Base-by-base conservation (phyloP, 371 early-diverging fungal genomes). In the Mortierella sp. region DNA sequence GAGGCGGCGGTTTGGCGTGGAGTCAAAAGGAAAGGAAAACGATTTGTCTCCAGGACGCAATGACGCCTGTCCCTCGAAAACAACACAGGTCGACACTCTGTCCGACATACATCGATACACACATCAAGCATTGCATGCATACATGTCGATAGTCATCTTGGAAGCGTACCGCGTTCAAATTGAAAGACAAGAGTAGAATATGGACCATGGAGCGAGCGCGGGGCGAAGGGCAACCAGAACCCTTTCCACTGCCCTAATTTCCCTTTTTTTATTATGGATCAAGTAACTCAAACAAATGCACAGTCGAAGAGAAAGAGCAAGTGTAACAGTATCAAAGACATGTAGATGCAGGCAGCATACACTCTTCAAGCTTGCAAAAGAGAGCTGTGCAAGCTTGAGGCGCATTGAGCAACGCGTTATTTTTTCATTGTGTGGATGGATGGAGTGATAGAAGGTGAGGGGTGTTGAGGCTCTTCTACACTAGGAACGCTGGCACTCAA, bases 171-270 rank as follows among this genome's bases (percentile, higher is more conserved):
- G 34, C 21, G 3, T 6, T 0, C 2, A 61, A 34, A 8, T 40
- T 40, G 43, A 40, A 40, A 6, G 43, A 40, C 43, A 37, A 8
- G 54, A 5, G 40, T 21, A 21, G 59, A n/a, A 73, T 44, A 44
- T 57, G 44, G 73, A 59, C 40, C 10, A 28, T 43, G 26, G 43
- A 54, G 28, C 46, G 31, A 37, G 59, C 24, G 44, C 26, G 57
- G 34, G 46, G 34, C 8, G 50, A 46, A 53, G 43, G 79, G 74
- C 43, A 79, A 77, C 72, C 64, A 71, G 71, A 61, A 69, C 71
- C 71, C 59, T 40, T 16, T 48, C 57, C 51, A 59, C 24, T 28
- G 21, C 71, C 37, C 31, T 43, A 31, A 40, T 34, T 14, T 59
- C 50, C 70, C 75, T 8, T 57, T 72, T 76, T n/a, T 46, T 73